Evolutionary conservation across 768 basidiomycete genomes (phyloP).

Genomic region (Asterophora lycoperdoides): DNA sequence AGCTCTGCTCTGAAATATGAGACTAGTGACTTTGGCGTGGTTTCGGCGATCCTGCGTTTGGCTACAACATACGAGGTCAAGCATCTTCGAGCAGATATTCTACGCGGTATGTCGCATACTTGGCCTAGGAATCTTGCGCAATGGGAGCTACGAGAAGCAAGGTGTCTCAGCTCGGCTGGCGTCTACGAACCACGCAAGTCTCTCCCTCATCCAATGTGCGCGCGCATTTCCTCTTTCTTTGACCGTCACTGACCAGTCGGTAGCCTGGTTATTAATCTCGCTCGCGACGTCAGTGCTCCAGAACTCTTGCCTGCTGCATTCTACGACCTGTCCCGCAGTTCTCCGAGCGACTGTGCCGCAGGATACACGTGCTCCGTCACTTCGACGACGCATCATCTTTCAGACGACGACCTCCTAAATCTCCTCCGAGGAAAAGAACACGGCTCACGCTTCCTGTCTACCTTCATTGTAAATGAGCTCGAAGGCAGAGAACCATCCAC

Average conservation of each 20-base stretch:
- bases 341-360: constrained; percentile 55
- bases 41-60: constrained; percentile 56
- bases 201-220: constrained; percentile 70
- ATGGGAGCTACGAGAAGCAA: constrained; percentile 69
- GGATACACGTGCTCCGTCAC: constrained; percentile 42
- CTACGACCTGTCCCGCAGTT: constrained; percentile 72
- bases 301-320: constrained; percentile 71
- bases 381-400: constrained; percentile 36
- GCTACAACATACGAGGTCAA: constrained; percentile 61
- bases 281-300: constrained; percentile 48
- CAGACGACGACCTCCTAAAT: constrained; percentile 51
- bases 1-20: constrained; percentile 48
- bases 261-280: constrained; percentile 66
- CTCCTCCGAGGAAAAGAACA: constrained; percentile 70
- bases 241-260: constrained; percentile 9
- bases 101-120: constrained; percentile 44
- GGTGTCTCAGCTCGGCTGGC: constrained; percentile 44
- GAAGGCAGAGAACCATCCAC: constrained; percentile 56
- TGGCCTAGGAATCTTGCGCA: constrained; percentile 62
- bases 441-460: constrained; percentile 68
- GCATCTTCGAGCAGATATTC: constrained; percentile 51
- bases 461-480: constrained; percentile 70
- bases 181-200: constrained; percentile 50
- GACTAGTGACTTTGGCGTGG: constrained; percentile 44
- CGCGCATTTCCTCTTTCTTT: constrained; percentile 8